These are phyloP conservation scores for Tolypocladium paradoxum DNA, from an alignment of 2,329 filamentous ascomycete genomes.

Conservation along the genomic window DNA sequence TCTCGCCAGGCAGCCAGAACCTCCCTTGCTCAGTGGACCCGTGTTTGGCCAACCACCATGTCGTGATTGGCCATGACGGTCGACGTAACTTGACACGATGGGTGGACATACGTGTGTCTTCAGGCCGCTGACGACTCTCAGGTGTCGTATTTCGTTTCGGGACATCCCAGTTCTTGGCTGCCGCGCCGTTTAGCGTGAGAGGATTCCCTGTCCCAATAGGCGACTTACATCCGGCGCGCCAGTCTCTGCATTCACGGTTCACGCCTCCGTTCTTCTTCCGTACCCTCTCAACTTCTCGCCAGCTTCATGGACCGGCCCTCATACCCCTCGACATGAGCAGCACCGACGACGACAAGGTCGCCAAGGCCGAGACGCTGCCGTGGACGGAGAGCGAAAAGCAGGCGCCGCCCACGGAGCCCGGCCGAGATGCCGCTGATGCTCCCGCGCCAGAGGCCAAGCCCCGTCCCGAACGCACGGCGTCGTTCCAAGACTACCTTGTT, in stretches of 20 bases:
- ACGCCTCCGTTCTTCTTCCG: background rate
- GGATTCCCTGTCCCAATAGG: too few species aligned
- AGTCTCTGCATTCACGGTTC: background rate
- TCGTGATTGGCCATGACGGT: too few species aligned
- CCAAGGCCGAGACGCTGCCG: background rate
- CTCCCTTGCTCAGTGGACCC: too few species aligned
- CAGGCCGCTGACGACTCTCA: background rate
- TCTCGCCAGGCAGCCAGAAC: too few species aligned
- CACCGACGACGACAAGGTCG: background rate
- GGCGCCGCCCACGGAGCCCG: background rate
- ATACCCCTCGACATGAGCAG: background rate
- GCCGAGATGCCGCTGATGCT: background rate
- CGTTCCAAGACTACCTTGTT: conserved; percentile 32
- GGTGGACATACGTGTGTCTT: too few species aligned
- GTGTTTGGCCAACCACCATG: too few species aligned
- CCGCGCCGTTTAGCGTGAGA: too few species aligned
- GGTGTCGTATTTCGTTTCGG: background rate
- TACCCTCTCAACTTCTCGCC: background rate
- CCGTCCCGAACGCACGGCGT: conserved; percentile 28
- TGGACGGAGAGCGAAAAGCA: background rate
- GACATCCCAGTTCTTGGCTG: background rate
- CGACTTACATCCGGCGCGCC: background rate
- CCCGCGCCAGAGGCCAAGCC: background rate
- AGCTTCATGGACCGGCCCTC: background rate
- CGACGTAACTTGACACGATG: too few species aligned